These are phyloP conservation scores for Fusarium acutatum DNA, from an alignment of 2,329 filamentous ascomycete genomes.

Conservation along the genomic window DNA sequence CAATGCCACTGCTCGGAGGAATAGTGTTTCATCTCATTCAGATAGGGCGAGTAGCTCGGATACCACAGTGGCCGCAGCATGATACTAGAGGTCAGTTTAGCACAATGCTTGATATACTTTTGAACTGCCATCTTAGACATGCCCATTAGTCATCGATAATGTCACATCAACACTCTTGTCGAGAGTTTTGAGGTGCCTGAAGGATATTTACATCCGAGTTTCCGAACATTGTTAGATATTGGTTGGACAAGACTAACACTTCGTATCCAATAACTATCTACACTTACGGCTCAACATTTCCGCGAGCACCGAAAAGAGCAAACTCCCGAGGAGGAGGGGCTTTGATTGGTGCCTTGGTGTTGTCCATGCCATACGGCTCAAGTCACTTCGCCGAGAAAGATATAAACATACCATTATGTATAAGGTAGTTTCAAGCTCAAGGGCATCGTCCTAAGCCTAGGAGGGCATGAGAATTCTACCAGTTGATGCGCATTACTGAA, in stretches of 20 bases:
- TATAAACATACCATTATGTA: background rate
- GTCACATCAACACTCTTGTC: background rate
- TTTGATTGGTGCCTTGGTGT: too few species aligned
- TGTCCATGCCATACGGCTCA: too few species aligned
- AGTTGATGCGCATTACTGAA: background rate
- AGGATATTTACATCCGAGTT: background rate
- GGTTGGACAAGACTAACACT: too few species aligned
- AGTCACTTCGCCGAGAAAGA: background rate
- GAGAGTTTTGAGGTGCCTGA: background rate
- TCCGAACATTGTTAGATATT: background rate
- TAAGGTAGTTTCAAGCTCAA: background rate
- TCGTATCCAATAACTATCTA: too few species aligned
- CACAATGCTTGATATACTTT: background rate
- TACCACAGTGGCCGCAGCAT: background rate
- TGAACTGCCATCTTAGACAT: too few species aligned
- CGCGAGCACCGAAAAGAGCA: too few species aligned
- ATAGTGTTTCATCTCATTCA: background rate
- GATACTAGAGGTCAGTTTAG: background rate
- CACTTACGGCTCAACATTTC: too few species aligned
- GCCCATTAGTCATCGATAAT: background rate
- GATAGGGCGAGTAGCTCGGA: background rate
- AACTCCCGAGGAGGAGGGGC: too few species aligned
- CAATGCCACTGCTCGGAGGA: background rate
- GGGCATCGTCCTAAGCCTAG: background rate
- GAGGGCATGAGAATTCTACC: background rate